Evolutionary conservation across 164 flowering plant species (phyloP).

Genomic region (Kalanchoe fedtschenkoi): DNA sequence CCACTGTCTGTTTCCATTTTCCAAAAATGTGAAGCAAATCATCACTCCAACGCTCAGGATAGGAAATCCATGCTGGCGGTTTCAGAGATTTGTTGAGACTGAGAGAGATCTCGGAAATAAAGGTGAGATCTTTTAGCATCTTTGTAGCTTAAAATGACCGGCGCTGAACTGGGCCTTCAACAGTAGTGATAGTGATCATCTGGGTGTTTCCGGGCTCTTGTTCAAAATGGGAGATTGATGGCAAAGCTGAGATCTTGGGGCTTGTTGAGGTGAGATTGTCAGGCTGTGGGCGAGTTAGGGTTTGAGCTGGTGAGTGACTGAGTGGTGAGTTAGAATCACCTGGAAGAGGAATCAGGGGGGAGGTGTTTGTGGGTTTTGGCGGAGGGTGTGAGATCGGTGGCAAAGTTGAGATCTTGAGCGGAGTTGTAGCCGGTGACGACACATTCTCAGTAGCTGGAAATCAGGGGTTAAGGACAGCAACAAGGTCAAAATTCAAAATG

Average conservation of each 20-base stretch:
- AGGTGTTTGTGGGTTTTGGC: neutral
- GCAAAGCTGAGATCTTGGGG: neutral
- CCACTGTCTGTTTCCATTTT: conserved; percentile 4
- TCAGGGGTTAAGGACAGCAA: no score
- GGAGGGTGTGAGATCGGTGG: neutral
- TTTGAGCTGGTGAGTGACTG: neutral
- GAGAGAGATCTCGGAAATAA: neutral
- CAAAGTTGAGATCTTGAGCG: neutral
- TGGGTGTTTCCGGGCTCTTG: neutral
- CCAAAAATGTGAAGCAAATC: conserved; percentile 1
- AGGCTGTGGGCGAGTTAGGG: neutral
- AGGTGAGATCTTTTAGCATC: conserved; percentile 2
- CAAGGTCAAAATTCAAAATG: no score
- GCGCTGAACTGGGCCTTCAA: neutral
- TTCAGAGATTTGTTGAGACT: conserved; percentile 1
- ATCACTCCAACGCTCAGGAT: neutral
- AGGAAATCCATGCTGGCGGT: neutral
- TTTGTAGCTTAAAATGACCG: neutral
- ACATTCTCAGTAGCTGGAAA: no score
- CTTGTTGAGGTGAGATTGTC: neutral
- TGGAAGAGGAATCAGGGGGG: neutral
- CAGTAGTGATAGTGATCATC: neutral
- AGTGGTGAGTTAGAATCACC: neutral
- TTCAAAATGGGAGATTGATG: neutral
- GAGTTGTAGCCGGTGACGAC: neutral